Conservation (phyloP, 768 basidiomycete genomes). For the Jaapia argillacea region DNA sequence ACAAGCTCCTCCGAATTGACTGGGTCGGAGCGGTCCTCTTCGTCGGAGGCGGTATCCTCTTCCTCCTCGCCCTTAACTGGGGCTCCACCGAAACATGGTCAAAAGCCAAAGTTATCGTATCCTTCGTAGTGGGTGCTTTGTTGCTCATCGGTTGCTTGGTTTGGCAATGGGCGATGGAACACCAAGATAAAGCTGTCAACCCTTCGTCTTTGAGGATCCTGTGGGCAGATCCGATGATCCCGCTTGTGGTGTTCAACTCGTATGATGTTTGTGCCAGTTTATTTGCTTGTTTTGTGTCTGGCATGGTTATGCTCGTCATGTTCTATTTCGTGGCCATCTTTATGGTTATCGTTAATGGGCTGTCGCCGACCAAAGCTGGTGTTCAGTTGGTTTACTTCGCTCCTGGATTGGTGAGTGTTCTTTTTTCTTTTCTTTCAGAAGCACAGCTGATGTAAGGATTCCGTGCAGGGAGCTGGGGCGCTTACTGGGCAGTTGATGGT, state of each 20-base stretch:
- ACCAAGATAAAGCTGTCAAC: conserved; percentile 3
- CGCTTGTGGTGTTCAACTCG: conserved; percentile 32
- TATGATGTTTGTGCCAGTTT: conserved; percentile 30
- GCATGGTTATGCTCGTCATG: conserved; percentile 40
- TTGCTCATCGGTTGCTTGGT: conserved; percentile 27
- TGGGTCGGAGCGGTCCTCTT: conserved; percentile 38
- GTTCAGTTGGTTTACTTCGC: conserved; percentile 42
- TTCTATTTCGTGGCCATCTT: conserved; percentile 48
- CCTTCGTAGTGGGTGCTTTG: conserved; percentile 34
- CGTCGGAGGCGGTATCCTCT: conserved; percentile 30
- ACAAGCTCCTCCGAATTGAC: conserved; percentile 29
- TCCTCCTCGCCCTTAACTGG: conserved; percentile 42
- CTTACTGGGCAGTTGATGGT: conserved; percentile 24
- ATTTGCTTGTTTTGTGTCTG: conserved; percentile 28
- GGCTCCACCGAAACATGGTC: conserved; percentile 34
- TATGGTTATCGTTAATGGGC: conserved; percentile 33
- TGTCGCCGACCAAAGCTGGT: conserved; percentile 29
- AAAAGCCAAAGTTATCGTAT: conserved; percentile 32
- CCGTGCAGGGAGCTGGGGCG: conserved; percentile 28
- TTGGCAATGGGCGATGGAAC: conserved; percentile 35
- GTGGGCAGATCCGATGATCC: conserved; percentile 32
- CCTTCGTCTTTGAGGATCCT: conserved; percentile 5
- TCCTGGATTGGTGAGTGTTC: conserved; percentile 33
- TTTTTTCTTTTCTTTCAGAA: background rate
- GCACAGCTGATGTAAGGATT: background rate